Evolutionary conservation across 352 stramenopile genomes (phyloP), one percentile per base, ranked within the genome.

Genomic region (Thraustotheca clavata): DNA sequence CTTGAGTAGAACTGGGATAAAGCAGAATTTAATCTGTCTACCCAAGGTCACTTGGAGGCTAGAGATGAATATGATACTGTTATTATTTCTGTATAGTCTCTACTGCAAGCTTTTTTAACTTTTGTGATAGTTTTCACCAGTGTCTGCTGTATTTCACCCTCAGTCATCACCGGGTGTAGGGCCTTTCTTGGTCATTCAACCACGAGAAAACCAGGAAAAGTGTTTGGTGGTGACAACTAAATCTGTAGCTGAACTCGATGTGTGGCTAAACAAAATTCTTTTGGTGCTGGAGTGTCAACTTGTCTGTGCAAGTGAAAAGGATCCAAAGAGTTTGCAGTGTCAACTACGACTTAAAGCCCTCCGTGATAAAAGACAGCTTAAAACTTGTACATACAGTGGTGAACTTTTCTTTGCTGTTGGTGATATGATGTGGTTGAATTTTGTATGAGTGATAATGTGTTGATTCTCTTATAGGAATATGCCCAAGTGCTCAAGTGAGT

Each of bases 281-380:
- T 29, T 62, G 34, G 34, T 14, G 9, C 14, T 62, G 27, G 55
- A 33, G 22, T 48, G 32, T 29, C 31, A 29, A 33, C 18, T 29
- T 2, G 43, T 48, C 5, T 31, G 36, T 6, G 9, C 26, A 12
- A n/a, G 35, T 8, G 31, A 62, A 27, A 18, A 11, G 6, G 55
- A 62, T 8, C 16, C 7, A 16, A 31, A 27, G n/a, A 47, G 55
- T 16, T 31, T 62, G 33, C 8, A 9, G 2, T 62, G 55, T 29
- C 55, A 62, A 18, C 22, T 62, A 9, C 34, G 35, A 35, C 55
- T 62, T 6, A 62, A 62, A 62, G 55, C 20, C 9, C 26, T 62
- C 26, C 55, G 55, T 26, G 22, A 62, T 14, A 49, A 12, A 22
- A 38, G 43, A 11, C 34, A 27, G 3, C 34, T 62, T 7, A 11